Evolutionary conservation across 2,329 filamentous ascomycete species (phyloP).

Genomic region (Biscogniauxia marginata): DNA sequence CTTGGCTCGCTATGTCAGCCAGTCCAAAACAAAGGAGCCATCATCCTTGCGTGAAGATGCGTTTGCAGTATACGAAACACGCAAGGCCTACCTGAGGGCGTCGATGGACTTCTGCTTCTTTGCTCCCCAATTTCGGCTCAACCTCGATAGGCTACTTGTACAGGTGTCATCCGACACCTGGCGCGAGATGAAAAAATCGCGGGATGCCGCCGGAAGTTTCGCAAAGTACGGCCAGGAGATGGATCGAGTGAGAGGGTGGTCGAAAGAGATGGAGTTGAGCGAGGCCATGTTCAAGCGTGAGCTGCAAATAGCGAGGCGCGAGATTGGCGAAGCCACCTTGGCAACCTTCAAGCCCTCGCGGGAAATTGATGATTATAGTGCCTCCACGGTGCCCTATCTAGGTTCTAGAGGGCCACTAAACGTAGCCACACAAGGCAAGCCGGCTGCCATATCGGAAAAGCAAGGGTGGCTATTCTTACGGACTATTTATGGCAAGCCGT

Average conservation of each 20-base stretch:
- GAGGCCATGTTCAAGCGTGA: slow-evolving; percentile 82
- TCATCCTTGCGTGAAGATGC: slow-evolving; percentile 91
- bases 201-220: slow-evolving; percentile 65
- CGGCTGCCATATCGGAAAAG: slow-evolving; percentile 66
- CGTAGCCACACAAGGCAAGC: slow-evolving; percentile 54
- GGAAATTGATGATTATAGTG: slow-evolving; percentile 88
- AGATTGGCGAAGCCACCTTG: slow-evolving; percentile 78
- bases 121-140: slow-evolving; percentile 79
- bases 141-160: slow-evolving; percentile 83
- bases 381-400: slow-evolving; percentile 85
- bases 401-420: slow-evolving; percentile 68
- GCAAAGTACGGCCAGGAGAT: slow-evolving; percentile 74
- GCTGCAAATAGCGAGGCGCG: slow-evolving; percentile 72
- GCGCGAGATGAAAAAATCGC: slow-evolving; percentile 75
- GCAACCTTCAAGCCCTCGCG: slow-evolving; percentile 74
- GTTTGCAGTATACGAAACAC: slow-evolving; percentile 89
- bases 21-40: slow-evolving; percentile 91
- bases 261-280: slow-evolving; percentile 88
- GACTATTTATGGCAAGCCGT: slow-evolving; percentile 81
- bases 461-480: slow-evolving; percentile 92
- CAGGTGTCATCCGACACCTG: slow-evolving; percentile 83
- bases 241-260: slow-evolving; percentile 90
- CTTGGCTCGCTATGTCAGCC: slow-evolving; percentile 76
- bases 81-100: slow-evolving; percentile 85
- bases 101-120: slow-evolving; percentile 91